These are phyloP conservation scores for Phialophora macrospora DNA, from an alignment of 2,329 filamentous ascomycete genomes.

Conservation along the genomic window DNA sequence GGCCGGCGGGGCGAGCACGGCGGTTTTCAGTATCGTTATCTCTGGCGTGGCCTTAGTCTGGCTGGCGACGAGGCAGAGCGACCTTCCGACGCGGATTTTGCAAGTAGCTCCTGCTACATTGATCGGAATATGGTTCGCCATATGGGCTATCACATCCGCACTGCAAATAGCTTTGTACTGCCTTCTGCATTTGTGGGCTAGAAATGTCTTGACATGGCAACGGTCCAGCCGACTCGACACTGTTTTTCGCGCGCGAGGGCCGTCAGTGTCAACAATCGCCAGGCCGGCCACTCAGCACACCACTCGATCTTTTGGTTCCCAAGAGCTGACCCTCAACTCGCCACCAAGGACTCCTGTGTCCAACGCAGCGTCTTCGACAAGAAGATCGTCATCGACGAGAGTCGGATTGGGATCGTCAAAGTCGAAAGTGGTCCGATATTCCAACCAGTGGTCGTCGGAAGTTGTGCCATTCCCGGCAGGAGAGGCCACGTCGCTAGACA, in stretches of 20 bases:
- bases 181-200: conserved; percentile 33
- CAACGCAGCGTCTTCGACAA: conserved; percentile 21
- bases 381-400: conserved; percentile 35
- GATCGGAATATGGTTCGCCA: conserved; percentile 34
- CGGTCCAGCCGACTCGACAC: conserved; percentile 27
- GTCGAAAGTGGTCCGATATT: conserved; percentile 33
- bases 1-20: conserved; percentile 18
- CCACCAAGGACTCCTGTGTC: conserved; percentile 38
- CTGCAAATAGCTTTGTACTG: conserved; percentile 30
- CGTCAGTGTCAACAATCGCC: conserved; percentile 19
- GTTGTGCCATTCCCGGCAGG: conserved; percentile 30
- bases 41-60: conserved; percentile 36
- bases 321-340: conserved; percentile 37
- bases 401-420: conserved; percentile 29
- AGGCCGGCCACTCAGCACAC: conserved; percentile 29
- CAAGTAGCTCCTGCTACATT: conserved; percentile 21
- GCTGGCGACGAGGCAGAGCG: conserved; percentile 25
- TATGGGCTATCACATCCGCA: conserved; percentile 31
- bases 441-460: conserved; percentile 38
- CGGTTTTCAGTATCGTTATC: conserved; percentile 24
- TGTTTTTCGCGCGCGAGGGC: conserved; percentile 32
- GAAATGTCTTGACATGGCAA: conserved; percentile 28
- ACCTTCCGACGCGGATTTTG: conserved; percentile 28
- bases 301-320: conserved; percentile 35
- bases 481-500: conserved; percentile 35